Percentiles rank a stretch among this genome's conserved stretches.
Evolutionary conservation across 202 grass and related monocot genomes (phyloP).

Genomic region (Bolboschoenoplectus hybrid): DNA sequence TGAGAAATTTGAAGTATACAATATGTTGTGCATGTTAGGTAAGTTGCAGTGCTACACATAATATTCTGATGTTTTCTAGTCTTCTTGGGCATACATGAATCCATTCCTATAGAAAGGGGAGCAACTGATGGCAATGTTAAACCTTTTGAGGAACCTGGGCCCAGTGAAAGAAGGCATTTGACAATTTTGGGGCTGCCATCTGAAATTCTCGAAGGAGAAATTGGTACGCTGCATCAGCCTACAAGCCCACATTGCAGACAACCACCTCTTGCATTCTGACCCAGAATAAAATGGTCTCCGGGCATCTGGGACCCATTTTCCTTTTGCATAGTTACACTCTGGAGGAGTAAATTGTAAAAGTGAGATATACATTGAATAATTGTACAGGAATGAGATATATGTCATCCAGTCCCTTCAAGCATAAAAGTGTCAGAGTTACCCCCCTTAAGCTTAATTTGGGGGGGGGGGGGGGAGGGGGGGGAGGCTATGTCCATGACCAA

Average conservation of each 20-base stretch:
- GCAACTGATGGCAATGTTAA: neutral
- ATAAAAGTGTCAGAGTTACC: neutral
- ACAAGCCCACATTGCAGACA: constrained; percentile 93
- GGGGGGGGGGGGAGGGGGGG: too few relatives aligned
- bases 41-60: constrained; percentile 1
- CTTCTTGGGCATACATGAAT: neutral
- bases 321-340: constrained; percentile 83
- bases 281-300: constrained; percentile 74
- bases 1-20: neutral
- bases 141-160: constrained; percentile 63
- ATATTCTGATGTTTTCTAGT: constrained; percentile 20
- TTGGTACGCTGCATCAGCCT: constrained; percentile 64
- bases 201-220: constrained; percentile 73
- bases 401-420: neutral
- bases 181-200: constrained; percentile 72
- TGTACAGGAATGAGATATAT: neutral
- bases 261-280: constrained; percentile 74
- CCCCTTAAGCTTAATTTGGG: neutral
- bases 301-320: constrained; percentile 74
- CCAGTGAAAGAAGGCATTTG: constrained; percentile 75
- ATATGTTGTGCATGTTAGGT: neutral
- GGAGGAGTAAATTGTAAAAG: constrained; percentile 35
- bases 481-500: neutral
- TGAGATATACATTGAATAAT: constrained; percentile 35
- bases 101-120: neutral